Base-by-base conservation (phyloP, 2,329 filamentous ascomycete species). In the Sclerotinia minor region DNA sequence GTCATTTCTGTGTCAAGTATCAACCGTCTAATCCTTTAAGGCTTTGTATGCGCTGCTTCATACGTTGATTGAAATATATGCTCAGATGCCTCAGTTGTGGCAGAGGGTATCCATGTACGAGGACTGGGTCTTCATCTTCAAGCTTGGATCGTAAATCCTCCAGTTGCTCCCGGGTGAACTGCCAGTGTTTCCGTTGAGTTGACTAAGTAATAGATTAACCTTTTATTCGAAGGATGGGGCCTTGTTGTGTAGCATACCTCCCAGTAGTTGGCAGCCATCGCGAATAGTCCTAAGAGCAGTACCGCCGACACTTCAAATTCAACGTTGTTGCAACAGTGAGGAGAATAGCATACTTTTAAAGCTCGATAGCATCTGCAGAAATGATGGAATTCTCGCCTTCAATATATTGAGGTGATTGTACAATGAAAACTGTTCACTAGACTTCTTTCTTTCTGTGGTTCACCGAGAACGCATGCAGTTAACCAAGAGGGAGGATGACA, bases 61-160 rank as follows among this genome's bases (percentile, higher is more conserved):
- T 79, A 96, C 93, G 92, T 75, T 94, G 89, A 74, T 94, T 94
- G 76, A 97, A 94, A 79, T 94, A 98, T 70, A 97, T 96, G 79
- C 89, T 92, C 67, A 98, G 81, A 75, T 95, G 88, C 60, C 94
- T 87, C 70, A 87, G 83, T 74, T 96, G 91, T 1, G 94, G 94
- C 61, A 98, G 81, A 11, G 92, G 90, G 75, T 90, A 96, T 80
- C 91, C 88, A 74, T 90, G 88, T 69, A 93, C 87, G 19, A 94
- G 82, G 54, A 85, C 84, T 70, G 87, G 85, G 75, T 96, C 91
- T 69, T 89, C 87, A 70, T 93, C 89, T 75, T 92, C 90, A 55
- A 97, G 87, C 75, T 87, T 87, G 76, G 89, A 87, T 67, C 94
- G 89, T 78, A 91, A 87, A 64, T 89, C 84, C 19, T 87, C 86